Evolutionary conservation across 768 basidiomycete species (phyloP).

Genomic region (Termitomyces sp.): DNA sequence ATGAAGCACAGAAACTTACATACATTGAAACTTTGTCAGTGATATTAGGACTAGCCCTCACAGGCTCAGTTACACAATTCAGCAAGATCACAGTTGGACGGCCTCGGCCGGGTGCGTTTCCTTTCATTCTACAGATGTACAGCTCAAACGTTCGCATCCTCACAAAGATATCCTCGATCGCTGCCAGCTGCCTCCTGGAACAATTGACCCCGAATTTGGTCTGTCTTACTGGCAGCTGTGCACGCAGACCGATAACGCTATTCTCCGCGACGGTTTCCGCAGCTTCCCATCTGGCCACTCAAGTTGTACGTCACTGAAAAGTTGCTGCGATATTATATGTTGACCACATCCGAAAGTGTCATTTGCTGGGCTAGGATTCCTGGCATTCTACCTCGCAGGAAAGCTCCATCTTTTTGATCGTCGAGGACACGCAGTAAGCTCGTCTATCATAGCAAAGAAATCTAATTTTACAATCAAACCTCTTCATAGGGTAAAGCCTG

Average conservation of each 20-base stretch:
- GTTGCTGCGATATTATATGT: not conserved
- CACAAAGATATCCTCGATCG: conserved; percentile 57
- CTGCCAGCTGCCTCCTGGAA: conserved; percentile 65
- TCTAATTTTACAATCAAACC: conserved; percentile 12
- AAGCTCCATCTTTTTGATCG: conserved; percentile 90
- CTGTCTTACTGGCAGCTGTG: conserved; percentile 78
- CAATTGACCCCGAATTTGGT: conserved; percentile 67
- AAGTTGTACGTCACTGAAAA: conserved; percentile 53
- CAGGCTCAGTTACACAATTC: conserved; percentile 82
- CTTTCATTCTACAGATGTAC: not conserved
- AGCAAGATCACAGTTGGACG: conserved; percentile 86
- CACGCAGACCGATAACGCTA: conserved; percentile 56
- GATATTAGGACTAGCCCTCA: conserved; percentile 68
- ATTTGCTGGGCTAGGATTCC: conserved; percentile 89
- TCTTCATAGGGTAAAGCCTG: conserved; percentile 68
- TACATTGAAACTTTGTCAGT: conserved; percentile 47
- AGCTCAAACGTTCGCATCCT: not conserved
- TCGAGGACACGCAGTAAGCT: conserved; percentile 63
- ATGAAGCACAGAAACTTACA: not conserved
- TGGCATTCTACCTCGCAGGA: conserved; percentile 85
- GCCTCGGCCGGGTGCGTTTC: conserved; percentile 70
- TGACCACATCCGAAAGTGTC: conserved; percentile 51
- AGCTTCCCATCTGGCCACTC: conserved; percentile 94
- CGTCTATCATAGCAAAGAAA: not conserved
- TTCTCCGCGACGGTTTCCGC: conserved; percentile 81